Percentiles rank a stretch among this genome's conserved stretches.
Evolutionary conservation across 2,329 filamentous ascomycete species (phyloP).

Genomic region (Decorospora gaudefroyi): DNA sequence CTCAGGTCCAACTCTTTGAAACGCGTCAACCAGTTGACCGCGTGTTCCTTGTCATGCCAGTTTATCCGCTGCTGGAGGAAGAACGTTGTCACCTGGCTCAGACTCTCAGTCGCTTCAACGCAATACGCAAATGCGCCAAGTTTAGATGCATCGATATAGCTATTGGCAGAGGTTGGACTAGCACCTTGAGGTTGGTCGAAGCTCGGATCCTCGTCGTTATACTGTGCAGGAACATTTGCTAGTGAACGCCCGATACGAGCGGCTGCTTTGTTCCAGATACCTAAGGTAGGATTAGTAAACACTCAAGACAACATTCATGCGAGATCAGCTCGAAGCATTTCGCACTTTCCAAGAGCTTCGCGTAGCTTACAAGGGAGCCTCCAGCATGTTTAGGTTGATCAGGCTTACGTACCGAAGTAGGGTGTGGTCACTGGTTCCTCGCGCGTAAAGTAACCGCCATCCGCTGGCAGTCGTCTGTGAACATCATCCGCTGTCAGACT

Average conservation of each 20-base stretch:
- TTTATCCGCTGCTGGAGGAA: conserved; percentile 43
- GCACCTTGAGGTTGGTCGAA: conserved; percentile 31
- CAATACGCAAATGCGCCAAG: conserved; percentile 44
- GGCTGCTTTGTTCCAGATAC: conserved; percentile 44
- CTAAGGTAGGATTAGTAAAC: conserved; percentile 31
- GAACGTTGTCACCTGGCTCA: conserved; percentile 44
- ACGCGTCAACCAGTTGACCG: conserved; percentile 41
- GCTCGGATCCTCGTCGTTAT: conserved; percentile 40
- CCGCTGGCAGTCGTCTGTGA: conserved; percentile 39
- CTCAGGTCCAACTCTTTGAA: conserved; percentile 45
- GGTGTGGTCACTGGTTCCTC: conserved; percentile 42
- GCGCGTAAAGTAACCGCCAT: conserved; percentile 43
- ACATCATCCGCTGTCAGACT: conserved; percentile 44
- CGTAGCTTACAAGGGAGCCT: too few relatives aligned
- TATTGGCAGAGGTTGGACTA: conserved; percentile 39
- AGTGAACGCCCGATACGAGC: conserved; percentile 41
- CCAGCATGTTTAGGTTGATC: too few relatives aligned
- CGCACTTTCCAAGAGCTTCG: too few relatives aligned
- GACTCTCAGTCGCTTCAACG: conserved; percentile 41
- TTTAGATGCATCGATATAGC: conserved; percentile 43
- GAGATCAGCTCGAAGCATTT: neutral
- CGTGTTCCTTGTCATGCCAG: conserved; percentile 44
- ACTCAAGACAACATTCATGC: neutral
- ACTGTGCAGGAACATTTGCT: conserved; percentile 41
- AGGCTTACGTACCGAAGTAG: conserved; percentile 27